Evolutionary conservation across 1,284 basidiomycete genomes (phyloP), one percentile per base, ranked within the genome.

Genomic region (Ganoderma lingzhi): DNA sequence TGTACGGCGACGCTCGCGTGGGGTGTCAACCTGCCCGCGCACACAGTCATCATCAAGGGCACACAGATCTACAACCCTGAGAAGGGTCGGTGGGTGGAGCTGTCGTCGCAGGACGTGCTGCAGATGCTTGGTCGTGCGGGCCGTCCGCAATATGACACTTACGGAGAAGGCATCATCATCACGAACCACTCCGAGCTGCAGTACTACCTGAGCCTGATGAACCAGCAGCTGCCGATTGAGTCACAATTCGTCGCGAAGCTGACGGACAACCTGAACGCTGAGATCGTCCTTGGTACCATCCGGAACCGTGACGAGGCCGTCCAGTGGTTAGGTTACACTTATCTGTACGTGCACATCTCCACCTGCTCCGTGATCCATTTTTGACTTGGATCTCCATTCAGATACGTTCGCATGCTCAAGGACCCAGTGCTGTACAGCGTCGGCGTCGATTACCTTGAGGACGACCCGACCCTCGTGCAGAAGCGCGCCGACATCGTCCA

Each of bases 41-140:
- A 99, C 76, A 95, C 96, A 3, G 97, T 99, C 81, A 97, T 99
- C 83, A 99, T 99, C 87, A 99, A 99, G 81, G 98, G 98, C 44
- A 99, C 98, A 0, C 97, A 99, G 82, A 97, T 99, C 72, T 99
- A 99, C 85, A 98, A 98, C 80, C 98, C 98, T 0, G 97, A 98
- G 81, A 98, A 99, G 83, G 98, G 98, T 30, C 91, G 95, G 9
- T 99, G 97, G 98, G 92, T 94, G 9, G 98, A 99, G 80, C 83
- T 99, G 14, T 98, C 96, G 0, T 93, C 95, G 0, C 97, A 99
- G 81, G 98, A 99, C 77, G 96, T 99, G 8, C 85, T 99, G 6
- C 98, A 99, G 83, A 99, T 99, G 98, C 92, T 99, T 6, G 98
- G 98, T 64, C 92, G 97, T 79, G 98, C 98, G 8, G 98, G 98